phyloP scores from a whole-genome alignment of 805 yeast species.

The Yarrowia sp. region DNA sequence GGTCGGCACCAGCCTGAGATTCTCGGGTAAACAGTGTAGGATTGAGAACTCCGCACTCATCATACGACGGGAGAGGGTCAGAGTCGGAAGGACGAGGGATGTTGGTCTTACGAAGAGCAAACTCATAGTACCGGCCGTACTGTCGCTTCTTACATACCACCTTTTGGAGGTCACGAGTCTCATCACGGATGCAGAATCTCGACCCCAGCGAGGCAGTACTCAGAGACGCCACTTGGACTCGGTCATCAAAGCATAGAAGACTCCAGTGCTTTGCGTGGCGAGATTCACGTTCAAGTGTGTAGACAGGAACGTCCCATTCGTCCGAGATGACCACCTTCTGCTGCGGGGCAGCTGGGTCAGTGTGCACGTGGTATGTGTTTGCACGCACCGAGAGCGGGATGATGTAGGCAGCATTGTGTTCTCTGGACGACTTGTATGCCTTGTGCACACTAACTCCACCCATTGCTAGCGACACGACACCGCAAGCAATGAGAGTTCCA shows the following conservation, averaged over 20 bases:
- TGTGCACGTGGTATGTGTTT: not conserved
- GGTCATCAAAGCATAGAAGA: slow-evolving; percentile 10
- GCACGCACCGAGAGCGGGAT: slow-evolving; percentile 11
- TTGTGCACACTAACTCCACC: slow-evolving; percentile 21
- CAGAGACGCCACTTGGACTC: slow-evolving; percentile 19
- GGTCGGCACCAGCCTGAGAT: not conserved
- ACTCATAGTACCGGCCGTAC: slow-evolving; percentile 10
- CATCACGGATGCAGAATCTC: slow-evolving; percentile 1
- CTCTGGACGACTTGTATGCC: slow-evolving; percentile 7
- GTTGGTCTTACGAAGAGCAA: not conserved
- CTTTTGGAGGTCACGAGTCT: slow-evolving; percentile 17
- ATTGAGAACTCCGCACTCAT: slow-evolving; percentile 6
- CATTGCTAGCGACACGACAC: slow-evolving; percentile 17
- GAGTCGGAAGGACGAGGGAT: slow-evolving; percentile 18
- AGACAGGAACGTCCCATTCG: slow-evolving; percentile 9
- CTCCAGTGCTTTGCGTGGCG: slow-evolving; percentile 21
- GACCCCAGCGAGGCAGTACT: slow-evolving; percentile 18
- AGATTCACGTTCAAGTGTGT: slow-evolving; percentile 8
- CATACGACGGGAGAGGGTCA: slow-evolving; percentile 26
- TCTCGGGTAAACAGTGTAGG: not conserved
- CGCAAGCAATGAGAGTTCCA: slow-evolving; percentile 14
- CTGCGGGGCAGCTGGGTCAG: slow-evolving; percentile 4
- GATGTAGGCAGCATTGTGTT: slow-evolving; percentile 6
- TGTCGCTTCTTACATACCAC: slow-evolving; percentile 16
- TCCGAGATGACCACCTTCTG: slow-evolving; percentile 9